Evolutionary conservation across 164 flowering plant genomes (phyloP).

Genomic region (Umbilicus rupestris): DNA sequence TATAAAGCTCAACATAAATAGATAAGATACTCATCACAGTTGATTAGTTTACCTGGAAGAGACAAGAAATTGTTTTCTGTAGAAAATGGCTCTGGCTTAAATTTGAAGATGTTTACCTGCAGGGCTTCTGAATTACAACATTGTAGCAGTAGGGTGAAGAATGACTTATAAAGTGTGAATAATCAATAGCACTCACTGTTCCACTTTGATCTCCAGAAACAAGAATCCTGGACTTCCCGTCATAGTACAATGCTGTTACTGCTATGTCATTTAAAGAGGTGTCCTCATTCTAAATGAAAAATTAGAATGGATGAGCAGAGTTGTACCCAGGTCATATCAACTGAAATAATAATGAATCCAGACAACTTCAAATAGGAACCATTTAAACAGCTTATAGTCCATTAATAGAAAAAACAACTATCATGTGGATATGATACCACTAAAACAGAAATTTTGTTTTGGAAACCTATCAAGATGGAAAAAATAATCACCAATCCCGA

Average conservation of each 20-base stretch:
- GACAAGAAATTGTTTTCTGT: slow-evolving; percentile 40
- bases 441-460: not conserved
- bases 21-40: not conserved
- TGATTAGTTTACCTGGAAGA: slow-evolving; percentile 36
- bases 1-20: not conserved
- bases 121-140: not conserved
- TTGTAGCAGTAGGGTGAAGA: not conserved
- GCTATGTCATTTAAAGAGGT: slow-evolving; percentile 47
- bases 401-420: too few relatives aligned
- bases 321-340: not conserved
- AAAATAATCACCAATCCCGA: not conserved
- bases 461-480: not conserved
- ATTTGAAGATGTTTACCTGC: slow-evolving; percentile 66
- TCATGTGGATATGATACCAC: not conserved
- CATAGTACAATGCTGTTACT: slow-evolving; percentile 60
- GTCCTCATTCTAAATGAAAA: slow-evolving; percentile 54
- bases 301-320: slow-evolving; percentile 4
- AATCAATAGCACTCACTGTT: slow-evolving; percentile 30
- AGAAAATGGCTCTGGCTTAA: slow-evolving; percentile 55
- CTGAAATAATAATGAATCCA: not conserved
- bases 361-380: not conserved
- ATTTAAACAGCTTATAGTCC: not conserved
- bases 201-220: slow-evolving; percentile 88
- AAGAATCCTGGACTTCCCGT: slow-evolving; percentile 41
- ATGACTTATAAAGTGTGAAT: not conserved